These are phyloP conservation scores for Geoglossum glabrum DNA, from an alignment of 495 filamentous ascomycete species.

Conservation along the genomic window DNA sequence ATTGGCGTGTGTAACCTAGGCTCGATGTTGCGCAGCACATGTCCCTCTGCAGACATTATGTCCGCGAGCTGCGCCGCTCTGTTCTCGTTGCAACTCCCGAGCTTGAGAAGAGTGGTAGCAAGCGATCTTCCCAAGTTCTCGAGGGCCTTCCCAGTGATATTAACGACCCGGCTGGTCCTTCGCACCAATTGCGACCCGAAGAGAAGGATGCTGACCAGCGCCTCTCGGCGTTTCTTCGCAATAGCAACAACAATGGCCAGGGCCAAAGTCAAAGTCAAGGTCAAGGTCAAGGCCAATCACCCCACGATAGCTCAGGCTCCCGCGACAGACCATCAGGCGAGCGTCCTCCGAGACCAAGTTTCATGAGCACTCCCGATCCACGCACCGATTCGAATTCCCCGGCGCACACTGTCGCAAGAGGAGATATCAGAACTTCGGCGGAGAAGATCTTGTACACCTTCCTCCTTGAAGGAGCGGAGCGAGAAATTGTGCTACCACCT, in stretches of 20 bases:
- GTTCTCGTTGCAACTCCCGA: slow-evolving; percentile 88
- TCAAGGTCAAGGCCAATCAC: too few relatives aligned
- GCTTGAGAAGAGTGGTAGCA: slow-evolving; percentile 58
- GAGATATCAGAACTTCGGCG: slow-evolving; percentile 78
- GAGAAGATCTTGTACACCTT: slow-evolving; percentile 97
- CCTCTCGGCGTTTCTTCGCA: slow-evolving; percentile 73
- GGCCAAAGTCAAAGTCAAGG: too few relatives aligned
- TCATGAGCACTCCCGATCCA: slow-evolving; percentile 37
- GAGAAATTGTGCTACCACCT: slow-evolving; percentile 83
- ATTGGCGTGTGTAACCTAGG: slow-evolving; percentile 31
- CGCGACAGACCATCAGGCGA: slow-evolving; percentile 25
- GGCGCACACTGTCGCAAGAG: slow-evolving; percentile 59
- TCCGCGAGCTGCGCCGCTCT: slow-evolving; percentile 81
- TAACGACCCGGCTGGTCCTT: slow-evolving; percentile 35
- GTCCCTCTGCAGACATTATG: slow-evolving; percentile 93
- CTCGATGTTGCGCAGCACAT: slow-evolving; percentile 98
- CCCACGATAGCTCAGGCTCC: slow-evolving; percentile 23
- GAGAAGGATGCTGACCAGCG: slow-evolving; percentile 55
- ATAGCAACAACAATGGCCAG: slow-evolving; percentile 43
- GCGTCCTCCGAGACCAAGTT: slow-evolving; percentile 45
- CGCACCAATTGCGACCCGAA: slow-evolving; percentile 27
- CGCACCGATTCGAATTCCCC: slow-evolving; percentile 54
- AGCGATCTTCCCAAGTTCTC: slow-evolving; percentile 60
- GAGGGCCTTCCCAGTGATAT: slow-evolving; percentile 53
- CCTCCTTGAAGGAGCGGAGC: slow-evolving; percentile 75